Percentiles rank a stretch among this genome's conserved stretches.
These are phyloP conservation scores for Aspergillus conjunctus DNA, from an alignment of 495 filamentous ascomycete species.

Conservation along the genomic window DNA sequence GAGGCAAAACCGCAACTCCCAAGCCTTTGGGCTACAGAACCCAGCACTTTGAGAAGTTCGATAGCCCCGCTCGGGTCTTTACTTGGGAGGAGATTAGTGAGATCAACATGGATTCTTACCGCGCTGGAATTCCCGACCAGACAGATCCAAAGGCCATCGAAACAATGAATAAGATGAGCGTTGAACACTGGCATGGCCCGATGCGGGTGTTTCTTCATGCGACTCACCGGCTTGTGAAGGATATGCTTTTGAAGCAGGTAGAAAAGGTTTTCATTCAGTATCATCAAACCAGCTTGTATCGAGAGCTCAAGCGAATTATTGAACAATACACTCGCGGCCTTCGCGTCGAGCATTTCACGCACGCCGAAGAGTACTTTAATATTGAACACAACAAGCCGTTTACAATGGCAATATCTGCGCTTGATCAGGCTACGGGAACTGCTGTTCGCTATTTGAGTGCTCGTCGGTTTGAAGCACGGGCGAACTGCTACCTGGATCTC, in stretches of 20 bases:
- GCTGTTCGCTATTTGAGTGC: constrained; percentile 14
- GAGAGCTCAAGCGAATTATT: constrained; percentile 33
- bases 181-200: constrained; percentile 43
- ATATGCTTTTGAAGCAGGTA: constrained; percentile 34
- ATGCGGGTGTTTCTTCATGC: constrained; percentile 34
- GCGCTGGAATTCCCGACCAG: constrained; percentile 41
- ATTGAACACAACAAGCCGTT: constrained; percentile 40
- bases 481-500: constrained; percentile 17
- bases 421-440: constrained; percentile 22
- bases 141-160: constrained; percentile 47
- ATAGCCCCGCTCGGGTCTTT: constrained; percentile 27
- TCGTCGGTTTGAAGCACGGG: constrained; percentile 22
- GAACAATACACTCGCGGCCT: constrained; percentile 32
- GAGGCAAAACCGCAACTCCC: not conserved
- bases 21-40: constrained; percentile 19
- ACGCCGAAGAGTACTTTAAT: constrained; percentile 28
- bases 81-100: constrained; percentile 34
- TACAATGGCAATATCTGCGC: constrained; percentile 34
- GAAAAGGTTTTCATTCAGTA: constrained; percentile 39
- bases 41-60: constrained; percentile 23
- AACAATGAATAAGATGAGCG: constrained; percentile 38
- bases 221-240: constrained; percentile 33
- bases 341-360: constrained; percentile 24
- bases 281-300: constrained; percentile 40
- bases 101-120: constrained; percentile 42